Evolutionary conservation across 306 rosid genomes (phyloP), one percentile per base, ranked within the genome.

Genomic region (Citrullus amarus): DNA sequence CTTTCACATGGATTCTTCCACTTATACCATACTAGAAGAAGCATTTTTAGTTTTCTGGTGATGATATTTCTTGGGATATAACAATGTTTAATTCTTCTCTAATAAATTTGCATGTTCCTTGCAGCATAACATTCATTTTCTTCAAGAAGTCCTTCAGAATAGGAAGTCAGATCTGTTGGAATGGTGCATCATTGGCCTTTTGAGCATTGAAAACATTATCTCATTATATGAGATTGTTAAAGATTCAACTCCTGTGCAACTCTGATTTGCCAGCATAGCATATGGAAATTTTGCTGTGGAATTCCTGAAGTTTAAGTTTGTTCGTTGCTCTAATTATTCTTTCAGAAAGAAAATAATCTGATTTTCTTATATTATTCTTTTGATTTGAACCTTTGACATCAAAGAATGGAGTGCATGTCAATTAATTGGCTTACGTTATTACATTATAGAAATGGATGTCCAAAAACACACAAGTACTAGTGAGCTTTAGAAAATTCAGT

Each of bases 111-210:
- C 44, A 81, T 78, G 55, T 67, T 76, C 55, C 66, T 85, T 87
- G 93, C 96, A 95, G 99, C 93, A 91, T 83, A 95, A 95, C 85
- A 92, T 95, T 87, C 99, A 95, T 89, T 95, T 95, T 82, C 90
- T 92, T 70, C 97, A 92, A 83, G 97, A 95, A 87, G 97, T 88
- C 80, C 92, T 95, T 18, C 97, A 95, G 84, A 95, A 92, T 88
- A 89, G 99, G 66, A 95, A 92, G 84, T 95, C 97, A 12, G 97
- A 95, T 87, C 88, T 92, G 86, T 87, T 95, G 90, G 97, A 92
- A 75, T 92, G 99, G 99, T 92, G 97, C 88, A 91, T 95, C 82
- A 95, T 95, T 79, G 93, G 92, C 81, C 86, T 95, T 61, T 84
- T 95, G 93, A 85, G 78, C 3, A 86, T 95, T 67, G 98, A 95